These are phyloP conservation scores for Aspergillus alliaceus DNA, from an alignment of 2,329 filamentous ascomycete genomes.

Conservation along the genomic window DNA sequence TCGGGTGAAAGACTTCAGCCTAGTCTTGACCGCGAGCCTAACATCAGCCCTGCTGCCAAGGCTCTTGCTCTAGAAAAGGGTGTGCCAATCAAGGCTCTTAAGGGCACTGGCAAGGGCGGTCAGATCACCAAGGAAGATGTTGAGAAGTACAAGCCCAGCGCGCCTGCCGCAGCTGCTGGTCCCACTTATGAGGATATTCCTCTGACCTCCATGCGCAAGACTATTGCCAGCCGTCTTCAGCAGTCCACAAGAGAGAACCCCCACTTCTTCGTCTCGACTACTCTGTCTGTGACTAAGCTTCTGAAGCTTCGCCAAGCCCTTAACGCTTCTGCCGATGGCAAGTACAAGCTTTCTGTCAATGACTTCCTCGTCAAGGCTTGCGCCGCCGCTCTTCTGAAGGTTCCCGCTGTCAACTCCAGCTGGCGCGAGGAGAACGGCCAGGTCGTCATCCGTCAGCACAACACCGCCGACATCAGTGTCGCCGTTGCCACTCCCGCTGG, in stretches of 20 bases:
- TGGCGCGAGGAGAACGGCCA: slow-evolving; percentile 79
- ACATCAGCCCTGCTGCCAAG: slow-evolving; percentile 71
- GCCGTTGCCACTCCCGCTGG: slow-evolving; percentile 90
- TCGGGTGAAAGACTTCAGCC: slow-evolving; percentile 78
- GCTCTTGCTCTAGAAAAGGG: slow-evolving; percentile 83
- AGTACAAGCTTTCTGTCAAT: slow-evolving; percentile 99
- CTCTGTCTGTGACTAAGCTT: slow-evolving; percentile 90
- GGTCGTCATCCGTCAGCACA: slow-evolving; percentile 84
- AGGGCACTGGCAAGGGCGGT: slow-evolving; percentile 83
- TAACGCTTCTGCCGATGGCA: slow-evolving; percentile 82
- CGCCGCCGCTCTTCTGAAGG: slow-evolving; percentile 83
- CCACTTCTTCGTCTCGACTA: slow-evolving; percentile 94
- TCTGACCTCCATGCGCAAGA: slow-evolving; percentile 93
- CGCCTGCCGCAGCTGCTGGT: slow-evolving; percentile 53
- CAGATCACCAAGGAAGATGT: slow-evolving; percentile 90
- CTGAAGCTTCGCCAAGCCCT: slow-evolving; percentile 93
- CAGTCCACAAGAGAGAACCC: slow-evolving; percentile 92
- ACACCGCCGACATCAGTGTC: slow-evolving; percentile 90
- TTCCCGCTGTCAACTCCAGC: slow-evolving; percentile 91
- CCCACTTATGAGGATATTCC: slow-evolving; percentile 80
- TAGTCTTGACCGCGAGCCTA: slow-evolving; percentile 77
- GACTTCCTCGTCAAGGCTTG: slow-evolving; percentile 99
- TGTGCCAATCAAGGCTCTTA: slow-evolving; percentile 72
- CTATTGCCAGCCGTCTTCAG: slow-evolving; percentile 86
- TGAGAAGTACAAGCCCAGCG: slow-evolving; percentile 73